A percentile compares a stretch with the other conserved stretches of the same genome.
These are phyloP conservation scores for Corylus avellana DNA, from an alignment of 306 rosid genomes.

Conservation along the genomic window DNA sequence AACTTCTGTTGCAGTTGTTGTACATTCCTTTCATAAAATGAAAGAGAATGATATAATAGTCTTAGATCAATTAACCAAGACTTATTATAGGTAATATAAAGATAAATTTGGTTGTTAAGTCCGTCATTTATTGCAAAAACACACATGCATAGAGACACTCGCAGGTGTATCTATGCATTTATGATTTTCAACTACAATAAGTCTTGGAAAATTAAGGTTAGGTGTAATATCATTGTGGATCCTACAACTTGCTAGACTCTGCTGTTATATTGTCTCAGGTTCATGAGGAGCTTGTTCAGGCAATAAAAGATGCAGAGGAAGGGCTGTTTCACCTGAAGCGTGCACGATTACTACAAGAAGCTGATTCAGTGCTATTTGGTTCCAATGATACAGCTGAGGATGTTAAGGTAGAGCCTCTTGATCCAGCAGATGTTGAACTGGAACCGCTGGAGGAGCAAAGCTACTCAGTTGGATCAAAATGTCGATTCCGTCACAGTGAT, in stretches of 20 bases:
- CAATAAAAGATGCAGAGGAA: conserved; percentile 88
- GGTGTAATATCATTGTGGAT: not conserved
- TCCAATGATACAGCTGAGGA: conserved; percentile 39
- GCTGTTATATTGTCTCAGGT: conserved; percentile 49
- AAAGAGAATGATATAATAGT: not conserved
- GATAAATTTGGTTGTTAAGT: not conserved
- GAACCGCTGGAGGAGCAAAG: conserved; percentile 54
- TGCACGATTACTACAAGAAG: conserved; percentile 73
- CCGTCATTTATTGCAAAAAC: not conserved
- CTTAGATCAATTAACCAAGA: not conserved
- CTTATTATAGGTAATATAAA: not conserved
- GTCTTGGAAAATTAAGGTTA: not conserved
- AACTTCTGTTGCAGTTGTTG: not conserved
- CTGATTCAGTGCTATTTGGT: conserved; percentile 53
- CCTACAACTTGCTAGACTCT: conserved; percentile 7
- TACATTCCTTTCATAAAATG: not conserved
- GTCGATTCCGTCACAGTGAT: conserved; percentile 82
- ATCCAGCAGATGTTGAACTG: conserved; percentile 53
- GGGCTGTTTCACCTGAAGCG: conserved; percentile 85
- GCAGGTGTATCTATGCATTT: not conserved
- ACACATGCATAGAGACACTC: not conserved
- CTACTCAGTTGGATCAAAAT: conserved; percentile 75
- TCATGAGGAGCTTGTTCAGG: conserved; percentile 77
- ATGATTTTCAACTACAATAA: not conserved
- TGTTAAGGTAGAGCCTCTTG: conserved; percentile 57